These are phyloP conservation scores for Coemansia sp. DNA, from an alignment of 371 early-diverging fungal genomes.

Conservation along the genomic window DNA sequence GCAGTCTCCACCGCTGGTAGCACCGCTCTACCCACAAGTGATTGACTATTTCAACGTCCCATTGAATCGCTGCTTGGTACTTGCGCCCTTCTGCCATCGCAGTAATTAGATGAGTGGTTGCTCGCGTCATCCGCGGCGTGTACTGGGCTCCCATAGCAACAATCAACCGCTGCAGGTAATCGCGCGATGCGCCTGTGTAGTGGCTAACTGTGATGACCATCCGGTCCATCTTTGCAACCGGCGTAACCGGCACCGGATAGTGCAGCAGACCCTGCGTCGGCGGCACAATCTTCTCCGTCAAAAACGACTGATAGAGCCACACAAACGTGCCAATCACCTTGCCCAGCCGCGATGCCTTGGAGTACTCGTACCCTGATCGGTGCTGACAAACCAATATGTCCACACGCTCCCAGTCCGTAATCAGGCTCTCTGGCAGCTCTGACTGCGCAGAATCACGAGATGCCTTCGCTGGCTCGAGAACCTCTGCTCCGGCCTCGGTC, in stretches of 20 bases:
- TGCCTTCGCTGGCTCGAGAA: constrained; percentile 31
- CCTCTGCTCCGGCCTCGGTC: constrained; percentile 57
- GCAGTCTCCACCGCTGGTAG: constrained; percentile 58
- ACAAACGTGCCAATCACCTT: constrained; percentile 66
- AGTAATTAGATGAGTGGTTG: constrained; percentile 66
- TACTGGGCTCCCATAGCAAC: constrained; percentile 63
- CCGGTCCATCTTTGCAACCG: constrained; percentile 57
- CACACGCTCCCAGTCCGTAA: constrained; percentile 48
- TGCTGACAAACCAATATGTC: constrained; percentile 62
- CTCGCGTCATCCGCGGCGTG: constrained; percentile 58
- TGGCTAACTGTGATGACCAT: constrained; percentile 65
- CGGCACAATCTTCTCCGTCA: constrained; percentile 41
- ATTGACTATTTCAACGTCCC: constrained; percentile 72
- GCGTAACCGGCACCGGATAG: constrained; percentile 58
- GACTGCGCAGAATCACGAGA: neutral
- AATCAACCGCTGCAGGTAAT: constrained; percentile 66
- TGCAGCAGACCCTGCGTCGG: constrained; percentile 57
- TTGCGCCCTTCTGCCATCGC: constrained; percentile 62
- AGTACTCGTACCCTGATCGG: constrained; percentile 57
- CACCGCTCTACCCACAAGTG: constrained; percentile 88
- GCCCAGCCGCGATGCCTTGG: constrained; percentile 59
- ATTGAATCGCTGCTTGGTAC: constrained; percentile 59
- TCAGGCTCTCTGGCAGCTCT: constrained; percentile 21
- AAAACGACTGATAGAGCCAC: constrained; percentile 59
- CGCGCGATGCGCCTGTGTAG: constrained; percentile 66